A percentile compares a stretch with the other conserved stretches of the same genome.
Conservation (phyloP, 129 eudicot species). For the Scalesia atractyloides region DNA sequence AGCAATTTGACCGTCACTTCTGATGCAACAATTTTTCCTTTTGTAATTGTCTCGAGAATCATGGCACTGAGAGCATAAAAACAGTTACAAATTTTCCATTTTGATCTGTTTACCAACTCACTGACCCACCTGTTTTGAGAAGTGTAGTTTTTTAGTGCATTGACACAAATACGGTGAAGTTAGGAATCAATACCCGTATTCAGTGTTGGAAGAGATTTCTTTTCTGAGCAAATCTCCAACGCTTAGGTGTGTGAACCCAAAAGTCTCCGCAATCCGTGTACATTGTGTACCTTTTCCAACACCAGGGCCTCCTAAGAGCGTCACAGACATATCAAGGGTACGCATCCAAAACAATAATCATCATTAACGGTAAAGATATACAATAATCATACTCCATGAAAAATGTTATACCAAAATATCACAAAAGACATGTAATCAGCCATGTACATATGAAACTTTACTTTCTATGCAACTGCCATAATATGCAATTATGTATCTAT, state of each 20-base stretch:
- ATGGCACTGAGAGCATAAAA: constrained; percentile 50
- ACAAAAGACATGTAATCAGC: neutral
- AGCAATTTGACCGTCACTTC: constrained; percentile 84
- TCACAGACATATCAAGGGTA: constrained; percentile 14
- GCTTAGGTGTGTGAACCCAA: constrained; percentile 84
- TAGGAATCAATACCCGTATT: constrained; percentile 61
- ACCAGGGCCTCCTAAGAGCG: constrained; percentile 88
- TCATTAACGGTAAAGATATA: constrained; percentile 2
- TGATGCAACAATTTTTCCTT: constrained; percentile 89
- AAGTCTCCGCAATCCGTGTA: constrained; percentile 64
- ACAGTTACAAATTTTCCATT: neutral
- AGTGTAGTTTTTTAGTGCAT: neutral
- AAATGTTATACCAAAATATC: too few relatives aligned
- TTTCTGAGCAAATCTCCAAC: constrained; percentile 87
- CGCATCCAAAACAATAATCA: constrained; percentile 12
- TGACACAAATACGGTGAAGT: constrained; percentile 3
- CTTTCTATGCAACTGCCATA: neutral
- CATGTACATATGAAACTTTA: neutral
- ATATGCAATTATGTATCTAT: neutral
- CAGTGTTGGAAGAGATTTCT: constrained; percentile 66
- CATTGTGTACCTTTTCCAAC: constrained; percentile 98
- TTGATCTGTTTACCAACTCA: neutral
- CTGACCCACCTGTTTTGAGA: neutral
- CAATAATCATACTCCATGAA: constrained; percentile 5
- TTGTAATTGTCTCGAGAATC: constrained; percentile 73